Conservation (phyloP, 331 rosid species). For the Pyracantha coccinea region DNA sequence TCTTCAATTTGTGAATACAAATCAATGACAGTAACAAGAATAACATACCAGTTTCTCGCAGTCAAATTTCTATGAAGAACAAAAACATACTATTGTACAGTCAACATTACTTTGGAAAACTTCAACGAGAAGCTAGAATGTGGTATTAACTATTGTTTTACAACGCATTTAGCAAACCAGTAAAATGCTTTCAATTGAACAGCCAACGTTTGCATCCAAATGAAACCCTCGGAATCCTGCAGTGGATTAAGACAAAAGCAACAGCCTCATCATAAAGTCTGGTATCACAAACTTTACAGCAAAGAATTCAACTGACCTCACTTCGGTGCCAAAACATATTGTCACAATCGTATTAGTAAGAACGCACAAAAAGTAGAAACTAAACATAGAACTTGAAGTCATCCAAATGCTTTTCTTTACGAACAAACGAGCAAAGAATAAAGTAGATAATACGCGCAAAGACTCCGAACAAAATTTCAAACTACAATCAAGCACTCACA, state of each 20-base stretch:
- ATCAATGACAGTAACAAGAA: constrained; percentile 23
- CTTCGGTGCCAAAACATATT: neutral
- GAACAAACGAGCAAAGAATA: neutral
- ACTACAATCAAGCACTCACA: neutral
- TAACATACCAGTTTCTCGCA: constrained; percentile 17
- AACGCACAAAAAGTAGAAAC: neutral
- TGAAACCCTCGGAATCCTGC: constrained; percentile 11
- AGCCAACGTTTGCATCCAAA: neutral
- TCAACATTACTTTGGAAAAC: constrained; percentile 12
- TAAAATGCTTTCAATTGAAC: neutral
- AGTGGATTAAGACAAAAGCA: neutral
- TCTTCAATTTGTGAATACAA: constrained; percentile 18
- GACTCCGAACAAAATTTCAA: neutral
- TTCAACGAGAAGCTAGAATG: neutral
- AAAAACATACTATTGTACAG: constrained; percentile 5
- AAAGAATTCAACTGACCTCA: neutral
- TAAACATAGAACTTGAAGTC: neutral
- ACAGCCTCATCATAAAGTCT: neutral
- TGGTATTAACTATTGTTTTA: neutral
- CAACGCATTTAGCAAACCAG: neutral
- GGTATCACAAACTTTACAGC: neutral
- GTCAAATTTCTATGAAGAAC: constrained; percentile 16
- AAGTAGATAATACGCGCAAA: neutral
- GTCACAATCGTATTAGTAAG: neutral
- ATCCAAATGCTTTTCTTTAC: neutral